Base-by-base conservation (phyloP, 768 basidiomycete genomes). In the Pisolithus marmoratus region DNA sequence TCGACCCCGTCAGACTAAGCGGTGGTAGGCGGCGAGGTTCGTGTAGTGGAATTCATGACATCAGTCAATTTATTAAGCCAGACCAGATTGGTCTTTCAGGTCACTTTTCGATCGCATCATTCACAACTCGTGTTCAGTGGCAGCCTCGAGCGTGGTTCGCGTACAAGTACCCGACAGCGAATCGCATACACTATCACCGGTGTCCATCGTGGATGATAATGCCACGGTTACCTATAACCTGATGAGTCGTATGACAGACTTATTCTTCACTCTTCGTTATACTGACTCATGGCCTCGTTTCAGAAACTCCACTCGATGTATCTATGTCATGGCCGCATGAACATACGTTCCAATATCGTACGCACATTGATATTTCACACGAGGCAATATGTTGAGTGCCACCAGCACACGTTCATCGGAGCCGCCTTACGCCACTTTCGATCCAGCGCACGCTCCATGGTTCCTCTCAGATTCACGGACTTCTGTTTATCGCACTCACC, bases 371-470 rank as follows among this genome's bases (percentile, higher is more conserved):
- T 47, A 29, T 7, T 46, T n/a, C 36, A 17, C 11, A 38, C 24
- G 26, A 43, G 46, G 5, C 41, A 26, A 29, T n/a, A 36, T 26
- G 34, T 14, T 58, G 19, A 55, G 29, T 43, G 29, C 52, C 31
- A 43, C 36, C 44, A 80, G 78, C 73, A 8, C 53, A 69, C 34
- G 68, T 76, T 0, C 54, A 61, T 45, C 63, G 68, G 8, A 59
- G 66, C 4, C 68, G 80, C 3, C 69, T 74, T 7, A 74, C 79
- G 2, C 76, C 68, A 87, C 46, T 82, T 80, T 20, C 62, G 22
- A 72, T 90, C 4, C 80, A 76, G 31, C 84, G 95, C 12, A 83
- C 81, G 0, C 74, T 95, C 20, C 78, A 77, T 37, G 88, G 91
- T 19, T 75, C 82, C 12, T 84, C 80, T 49, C 93, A 94, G 65